Evolutionary conservation across 805 yeast genomes (phyloP).

Genomic region (Pichia thaimueangensis): DNA sequence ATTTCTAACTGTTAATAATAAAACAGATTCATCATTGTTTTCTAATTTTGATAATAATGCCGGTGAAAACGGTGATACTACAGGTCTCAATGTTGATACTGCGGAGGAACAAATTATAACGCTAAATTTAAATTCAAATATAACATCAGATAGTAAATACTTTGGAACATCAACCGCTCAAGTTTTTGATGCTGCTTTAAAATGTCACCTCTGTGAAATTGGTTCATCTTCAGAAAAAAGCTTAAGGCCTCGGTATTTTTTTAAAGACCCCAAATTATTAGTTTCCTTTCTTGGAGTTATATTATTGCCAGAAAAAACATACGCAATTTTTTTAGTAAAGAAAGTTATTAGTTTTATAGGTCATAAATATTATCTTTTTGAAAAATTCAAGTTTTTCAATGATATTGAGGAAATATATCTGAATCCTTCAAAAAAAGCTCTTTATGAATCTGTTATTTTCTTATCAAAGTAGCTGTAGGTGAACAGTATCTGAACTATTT

Average conservation of each 20-base stretch:
- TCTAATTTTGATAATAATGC: no score
- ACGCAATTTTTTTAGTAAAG: conserved; percentile 13
- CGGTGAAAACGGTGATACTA: no score
- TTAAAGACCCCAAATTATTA: conserved; percentile 10
- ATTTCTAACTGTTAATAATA: no score
- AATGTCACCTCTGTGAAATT: no score
- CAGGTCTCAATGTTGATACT: no score
- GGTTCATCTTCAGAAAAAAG: no score
- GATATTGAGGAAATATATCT: conserved; percentile 18
- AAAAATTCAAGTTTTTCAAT: conserved; percentile 10
- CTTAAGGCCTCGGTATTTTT: conserved; percentile 10
- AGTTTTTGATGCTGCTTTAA: no score
- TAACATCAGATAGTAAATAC: no score
- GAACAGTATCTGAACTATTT: conserved; percentile 16
- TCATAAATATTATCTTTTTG: conserved; percentile 15
- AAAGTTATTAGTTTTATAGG: conserved; percentile 14
- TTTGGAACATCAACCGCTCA: no score
- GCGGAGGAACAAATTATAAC: no score
- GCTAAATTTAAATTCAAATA: no score
- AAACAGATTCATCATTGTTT: no score
- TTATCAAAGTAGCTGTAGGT: conserved; percentile 17
- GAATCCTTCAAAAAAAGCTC: conserved; percentile 12
- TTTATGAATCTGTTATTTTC: conserved; percentile 15
- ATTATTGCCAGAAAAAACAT: conserved; percentile 18
- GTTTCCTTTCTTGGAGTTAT: conserved; percentile 15